Evolutionary conservation across 2,329 filamentous ascomycete species (phyloP).

Genomic region (Raffaelea arxii): DNA sequence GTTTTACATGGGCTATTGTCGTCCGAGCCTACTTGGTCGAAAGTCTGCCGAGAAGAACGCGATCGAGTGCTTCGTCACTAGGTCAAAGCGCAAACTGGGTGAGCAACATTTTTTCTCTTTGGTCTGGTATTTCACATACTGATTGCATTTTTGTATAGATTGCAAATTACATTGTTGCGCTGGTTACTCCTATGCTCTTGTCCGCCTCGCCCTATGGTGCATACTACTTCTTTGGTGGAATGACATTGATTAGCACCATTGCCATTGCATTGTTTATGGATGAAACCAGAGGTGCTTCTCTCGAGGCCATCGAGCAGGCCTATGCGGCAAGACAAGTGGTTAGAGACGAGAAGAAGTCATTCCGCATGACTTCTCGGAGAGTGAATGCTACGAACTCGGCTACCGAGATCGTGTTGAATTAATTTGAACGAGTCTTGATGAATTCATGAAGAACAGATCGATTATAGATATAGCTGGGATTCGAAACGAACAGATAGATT

Average conservation of each 20-base stretch:
- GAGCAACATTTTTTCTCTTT: not conserved
- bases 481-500: too few relatives aligned
- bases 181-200: slow-evolving; percentile 31
- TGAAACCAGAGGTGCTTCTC: slow-evolving; percentile 30
- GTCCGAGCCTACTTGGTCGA: slow-evolving; percentile 45
- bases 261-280: slow-evolving; percentile 29
- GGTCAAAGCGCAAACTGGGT: slow-evolving; percentile 45
- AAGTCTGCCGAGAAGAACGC: slow-evolving; percentile 43
- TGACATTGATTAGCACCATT: slow-evolving; percentile 25
- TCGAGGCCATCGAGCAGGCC: slow-evolving; percentile 28
- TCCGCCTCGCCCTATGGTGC: slow-evolving; percentile 28
- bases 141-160: slow-evolving; percentile 17
- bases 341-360: not conserved
- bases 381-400: not conserved
- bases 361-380: not conserved
- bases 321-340: not conserved
- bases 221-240: slow-evolving; percentile 35
- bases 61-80: slow-evolving; percentile 43
- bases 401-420: not conserved
- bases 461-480: not conserved
- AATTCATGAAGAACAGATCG: not conserved
- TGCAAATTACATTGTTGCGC: slow-evolving; percentile 34
- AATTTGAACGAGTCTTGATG: not conserved
- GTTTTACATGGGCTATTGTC: slow-evolving; percentile 40
- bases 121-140: not conserved